These are phyloP conservation scores for Flaveria trinervia DNA, from an alignment of 129 eudicot species.

Conservation along the genomic window DNA sequence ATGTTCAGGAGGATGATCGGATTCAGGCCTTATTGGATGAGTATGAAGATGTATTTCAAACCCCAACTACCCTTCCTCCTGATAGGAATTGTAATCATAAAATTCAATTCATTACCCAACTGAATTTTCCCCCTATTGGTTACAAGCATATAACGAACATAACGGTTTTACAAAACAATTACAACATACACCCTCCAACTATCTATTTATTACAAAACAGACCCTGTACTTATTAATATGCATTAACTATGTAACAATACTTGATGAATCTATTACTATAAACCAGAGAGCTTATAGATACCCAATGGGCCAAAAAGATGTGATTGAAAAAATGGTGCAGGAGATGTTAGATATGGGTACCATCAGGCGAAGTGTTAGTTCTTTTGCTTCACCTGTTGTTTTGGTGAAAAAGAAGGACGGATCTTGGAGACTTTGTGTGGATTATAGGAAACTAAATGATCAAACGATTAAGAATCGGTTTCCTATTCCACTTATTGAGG, in stretches of 20 bases:
- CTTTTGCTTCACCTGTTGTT: background rate
- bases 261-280: background rate
- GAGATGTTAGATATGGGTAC: background rate
- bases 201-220: too few relatives aligned
- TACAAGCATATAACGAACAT: too few relatives aligned
- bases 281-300: background rate
- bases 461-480: background rate
- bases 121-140: too few relatives aligned
- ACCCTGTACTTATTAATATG: too few relatives aligned
- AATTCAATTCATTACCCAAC: too few relatives aligned
- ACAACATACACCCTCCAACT: too few relatives aligned
- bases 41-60: too few relatives aligned
- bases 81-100: background rate
- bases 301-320: background rate
- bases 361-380: background rate
- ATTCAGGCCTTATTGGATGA: too few relatives aligned
- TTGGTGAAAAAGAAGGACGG: background rate
- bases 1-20: too few relatives aligned
- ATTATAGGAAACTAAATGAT: background rate
- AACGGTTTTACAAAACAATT: too few relatives aligned
- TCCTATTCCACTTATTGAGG: background rate
- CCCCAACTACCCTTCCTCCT: background rate
- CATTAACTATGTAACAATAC: too few relatives aligned
- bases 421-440: background rate
- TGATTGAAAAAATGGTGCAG: background rate